Conservation (phyloP, 1,284 basidiomycete species). For the Microbotryum intermedium region DNA sequence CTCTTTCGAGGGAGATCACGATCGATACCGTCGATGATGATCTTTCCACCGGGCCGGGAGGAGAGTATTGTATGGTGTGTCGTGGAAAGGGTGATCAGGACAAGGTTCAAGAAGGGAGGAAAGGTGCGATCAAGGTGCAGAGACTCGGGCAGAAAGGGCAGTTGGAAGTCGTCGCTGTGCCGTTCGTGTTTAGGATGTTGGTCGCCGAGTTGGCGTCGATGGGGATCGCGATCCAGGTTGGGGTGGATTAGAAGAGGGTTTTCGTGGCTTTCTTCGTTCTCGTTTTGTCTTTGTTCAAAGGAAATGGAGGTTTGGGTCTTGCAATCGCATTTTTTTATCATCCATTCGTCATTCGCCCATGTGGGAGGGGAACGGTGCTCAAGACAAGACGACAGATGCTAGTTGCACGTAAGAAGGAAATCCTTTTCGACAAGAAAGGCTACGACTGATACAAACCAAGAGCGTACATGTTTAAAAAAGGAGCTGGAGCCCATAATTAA, state of each 20-base stretch:
- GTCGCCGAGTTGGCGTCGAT: conserved; percentile 52
- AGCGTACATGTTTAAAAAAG: neutral
- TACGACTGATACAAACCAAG: neutral
- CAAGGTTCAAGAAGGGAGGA: conserved; percentile 48
- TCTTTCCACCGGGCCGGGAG: conserved; percentile 55
- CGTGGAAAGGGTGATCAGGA: conserved; percentile 51
- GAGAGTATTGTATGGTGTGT: conserved; percentile 90
- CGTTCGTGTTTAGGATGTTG: conserved; percentile 86
- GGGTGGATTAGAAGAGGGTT: conserved; percentile 2
- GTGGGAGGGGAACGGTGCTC: neutral
- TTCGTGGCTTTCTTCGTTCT: neutral
- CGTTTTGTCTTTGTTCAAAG: neutral
- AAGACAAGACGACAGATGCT: neutral
- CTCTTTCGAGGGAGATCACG: conserved; percentile 53
- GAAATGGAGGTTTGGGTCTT: neutral
- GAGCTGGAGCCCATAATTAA: too few relatives aligned
- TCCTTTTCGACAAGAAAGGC: too few relatives aligned
- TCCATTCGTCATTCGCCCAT: neutral
- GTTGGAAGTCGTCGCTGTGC: conserved; percentile 87
- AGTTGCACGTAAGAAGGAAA: neutral
- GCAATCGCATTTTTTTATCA: neutral
- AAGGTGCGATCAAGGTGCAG: conserved; percentile 37
- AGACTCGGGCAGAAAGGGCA: conserved; percentile 50
- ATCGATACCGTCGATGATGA: conserved; percentile 45
- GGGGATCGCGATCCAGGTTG: conserved; percentile 42